Percentiles rank a stretch among this genome's conserved stretches.
phyloP scores from a whole-genome alignment of 2,329 filamentous ascomycete species.

The Fusarium annulatum region DNA sequence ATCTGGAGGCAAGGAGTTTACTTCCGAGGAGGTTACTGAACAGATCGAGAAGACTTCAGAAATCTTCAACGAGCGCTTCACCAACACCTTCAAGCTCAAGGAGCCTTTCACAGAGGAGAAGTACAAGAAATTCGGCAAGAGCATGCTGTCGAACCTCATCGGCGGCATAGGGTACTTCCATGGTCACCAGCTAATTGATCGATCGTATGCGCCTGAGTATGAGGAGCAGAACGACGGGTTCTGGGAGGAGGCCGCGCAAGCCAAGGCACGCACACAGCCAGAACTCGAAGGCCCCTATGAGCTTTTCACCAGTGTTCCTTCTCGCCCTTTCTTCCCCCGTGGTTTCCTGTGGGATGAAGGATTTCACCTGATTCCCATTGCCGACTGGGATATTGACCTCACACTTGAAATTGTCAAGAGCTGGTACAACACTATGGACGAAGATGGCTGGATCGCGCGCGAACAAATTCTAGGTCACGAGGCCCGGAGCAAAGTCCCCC shows the following conservation, averaged over 20 bases:
- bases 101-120: constrained; percentile 79
- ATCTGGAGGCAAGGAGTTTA: constrained; percentile 68
- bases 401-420: constrained; percentile 88
- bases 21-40: constrained; percentile 72
- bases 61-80: constrained; percentile 80
- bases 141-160: constrained; percentile 92
- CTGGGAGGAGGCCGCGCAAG: constrained; percentile 90
- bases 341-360: constrained; percentile 99
- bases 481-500: constrained; percentile 92
- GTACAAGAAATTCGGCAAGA: constrained; percentile 84
- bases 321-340: constrained; percentile 93
- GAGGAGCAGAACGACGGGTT: constrained; percentile 96
- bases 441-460: constrained; percentile 96
- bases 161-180: constrained; percentile 97
- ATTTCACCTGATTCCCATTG: constrained; percentile 90
- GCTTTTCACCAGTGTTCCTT: constrained; percentile 91
- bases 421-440: constrained; percentile 96
- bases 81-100: constrained; percentile 72
- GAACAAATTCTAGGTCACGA: constrained; percentile 95
- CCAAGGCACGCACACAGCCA: constrained; percentile 75
- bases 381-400: constrained; percentile 94
- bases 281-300: constrained; percentile 84
- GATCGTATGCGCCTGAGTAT: constrained; percentile 91
- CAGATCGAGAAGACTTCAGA: constrained; percentile 74
- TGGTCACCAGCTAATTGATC: constrained; percentile 87